Evolutionary conservation across 225 moss, liverwort and hornwort genomes (phyloP).

Genomic region (Neckera pumila): DNA sequence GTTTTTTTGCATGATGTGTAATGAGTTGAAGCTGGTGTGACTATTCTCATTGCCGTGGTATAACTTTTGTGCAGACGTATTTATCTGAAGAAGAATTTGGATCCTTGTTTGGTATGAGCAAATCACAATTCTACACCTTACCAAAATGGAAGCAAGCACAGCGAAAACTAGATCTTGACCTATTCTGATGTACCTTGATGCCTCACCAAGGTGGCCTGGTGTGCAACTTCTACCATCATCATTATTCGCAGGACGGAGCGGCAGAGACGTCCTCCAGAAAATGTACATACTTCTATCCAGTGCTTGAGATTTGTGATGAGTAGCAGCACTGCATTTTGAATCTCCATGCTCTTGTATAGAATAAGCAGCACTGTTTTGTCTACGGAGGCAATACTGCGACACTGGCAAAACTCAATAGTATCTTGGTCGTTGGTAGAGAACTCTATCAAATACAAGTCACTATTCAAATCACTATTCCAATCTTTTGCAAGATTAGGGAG

Average conservation of each 20-base stretch:
- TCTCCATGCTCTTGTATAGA: neutral
- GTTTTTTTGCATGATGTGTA: neutral
- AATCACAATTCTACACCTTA: slow-evolving; percentile 46
- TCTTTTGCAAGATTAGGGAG: neutral
- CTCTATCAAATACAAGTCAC: neutral
- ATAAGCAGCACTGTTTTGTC: neutral
- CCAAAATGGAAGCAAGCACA: slow-evolving; percentile 93
- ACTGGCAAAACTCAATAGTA: neutral
- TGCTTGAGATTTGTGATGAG: neutral
- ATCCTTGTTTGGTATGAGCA: slow-evolving; percentile 60
- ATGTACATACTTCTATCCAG: neutral
- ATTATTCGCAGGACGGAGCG: neutral
- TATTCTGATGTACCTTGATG: slow-evolving; percentile 39
- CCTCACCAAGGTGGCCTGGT: neutral
- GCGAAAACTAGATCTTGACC: slow-evolving; percentile 60
- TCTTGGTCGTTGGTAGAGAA: neutral
- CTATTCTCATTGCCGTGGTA: neutral
- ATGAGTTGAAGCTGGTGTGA: neutral
- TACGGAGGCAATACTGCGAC: neutral
- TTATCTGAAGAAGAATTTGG: slow-evolving; percentile 68
- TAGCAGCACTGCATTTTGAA: neutral
- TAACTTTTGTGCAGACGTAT: slow-evolving; percentile 45
- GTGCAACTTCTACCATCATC: neutral
- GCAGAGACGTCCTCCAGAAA: neutral
- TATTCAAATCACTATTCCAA: neutral